Base-by-base conservation (phyloP, 257 asterid genomes). In the Primulina huaijiensis region DNA sequence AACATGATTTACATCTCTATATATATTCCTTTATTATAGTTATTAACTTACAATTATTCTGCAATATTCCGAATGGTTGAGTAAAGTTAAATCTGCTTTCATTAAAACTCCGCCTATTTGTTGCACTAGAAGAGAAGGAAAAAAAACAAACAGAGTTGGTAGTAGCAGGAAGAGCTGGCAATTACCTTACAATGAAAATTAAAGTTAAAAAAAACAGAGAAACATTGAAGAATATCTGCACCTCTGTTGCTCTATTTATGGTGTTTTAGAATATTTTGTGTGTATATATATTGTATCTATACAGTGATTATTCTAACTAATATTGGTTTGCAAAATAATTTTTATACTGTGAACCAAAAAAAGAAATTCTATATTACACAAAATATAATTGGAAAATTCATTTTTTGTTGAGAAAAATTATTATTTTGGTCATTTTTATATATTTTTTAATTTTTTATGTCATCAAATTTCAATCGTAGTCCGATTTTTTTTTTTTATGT, bases 81-180 rank as follows among this genome's bases (percentile, higher is more conserved):
- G 72, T 27, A 68, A 79, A 64, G 57, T 60, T n/a, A 56, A 58
- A 58, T 53, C 57, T 71, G 70, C 75, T 66, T 80, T 67, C 64
- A 33, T 67, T 68, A 72, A 75, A 78, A 69, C 81, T 75, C 73
- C 69, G 77, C 62, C 74, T 52, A 65, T 33, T 69, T 66, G 55
- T 43, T 60, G 80, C 70, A 53, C 62, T 56, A 25, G 57, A 68
- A 70, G 10, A 20, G 72, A 69, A 65, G 40, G 59, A 50, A 33
- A 79, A 79, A 53, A 52, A 62, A 67, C 60, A 81, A 61, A 72
- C 61, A 64, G 85, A 78, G 79, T 78, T 78, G 83, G 83, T 73
- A 25, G 72, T 69, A 80, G 80, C 78, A 77, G 71, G 67, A 69
- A 68, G 79, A 72, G 81, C 77, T 75, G 80, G 82, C 82, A 81